These are phyloP conservation scores for Dysphania ambrosioides DNA, from an alignment of 148 eudicot genomes.

Conservation along the genomic window DNA sequence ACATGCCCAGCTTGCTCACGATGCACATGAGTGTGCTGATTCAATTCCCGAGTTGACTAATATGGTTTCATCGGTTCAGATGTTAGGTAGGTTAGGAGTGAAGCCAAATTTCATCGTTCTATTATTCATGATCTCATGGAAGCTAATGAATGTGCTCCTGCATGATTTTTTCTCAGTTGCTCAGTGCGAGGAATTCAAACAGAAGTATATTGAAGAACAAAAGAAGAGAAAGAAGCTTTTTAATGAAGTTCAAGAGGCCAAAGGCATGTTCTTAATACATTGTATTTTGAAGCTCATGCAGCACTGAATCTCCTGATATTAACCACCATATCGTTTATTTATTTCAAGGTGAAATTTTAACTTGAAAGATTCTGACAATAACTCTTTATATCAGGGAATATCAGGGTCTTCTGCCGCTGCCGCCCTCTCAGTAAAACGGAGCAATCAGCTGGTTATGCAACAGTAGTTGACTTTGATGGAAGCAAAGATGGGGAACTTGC, in stretches of 20 bases:
- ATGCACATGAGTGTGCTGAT: conserved; percentile 80
- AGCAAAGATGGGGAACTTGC: conserved; percentile 87
- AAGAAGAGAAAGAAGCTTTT: conserved; percentile 75
- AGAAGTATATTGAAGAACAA: conserved; percentile 90
- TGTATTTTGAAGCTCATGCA: not conserved
- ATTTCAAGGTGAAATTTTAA: conserved; percentile 1
- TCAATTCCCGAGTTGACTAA: conserved; percentile 78
- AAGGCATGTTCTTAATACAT: conserved; percentile 47
- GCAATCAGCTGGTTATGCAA: conserved; percentile 44
- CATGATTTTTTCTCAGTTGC: conserved; percentile 43
- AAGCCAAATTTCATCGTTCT: not conserved
- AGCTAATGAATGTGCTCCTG: not conserved
- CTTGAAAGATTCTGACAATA: conserved; percentile 27
- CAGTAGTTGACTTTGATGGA: conserved; percentile 72
- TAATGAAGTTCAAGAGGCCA: conserved; percentile 84
- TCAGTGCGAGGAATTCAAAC: conserved; percentile 87
- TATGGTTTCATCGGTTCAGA: conserved; percentile 84
- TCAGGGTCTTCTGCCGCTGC: conserved; percentile 92
- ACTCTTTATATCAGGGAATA: conserved; percentile 61
- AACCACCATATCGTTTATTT: not conserved
- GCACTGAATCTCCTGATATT: not conserved
- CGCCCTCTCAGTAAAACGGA: conserved; percentile 76
- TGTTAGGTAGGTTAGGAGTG: conserved; percentile 56
- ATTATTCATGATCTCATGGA: not conserved
- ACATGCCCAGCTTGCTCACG: conserved; percentile 63